phyloP scores from a whole-genome alignment of 345 rosid genomes.

The Eucalyptus regnans region DNA sequence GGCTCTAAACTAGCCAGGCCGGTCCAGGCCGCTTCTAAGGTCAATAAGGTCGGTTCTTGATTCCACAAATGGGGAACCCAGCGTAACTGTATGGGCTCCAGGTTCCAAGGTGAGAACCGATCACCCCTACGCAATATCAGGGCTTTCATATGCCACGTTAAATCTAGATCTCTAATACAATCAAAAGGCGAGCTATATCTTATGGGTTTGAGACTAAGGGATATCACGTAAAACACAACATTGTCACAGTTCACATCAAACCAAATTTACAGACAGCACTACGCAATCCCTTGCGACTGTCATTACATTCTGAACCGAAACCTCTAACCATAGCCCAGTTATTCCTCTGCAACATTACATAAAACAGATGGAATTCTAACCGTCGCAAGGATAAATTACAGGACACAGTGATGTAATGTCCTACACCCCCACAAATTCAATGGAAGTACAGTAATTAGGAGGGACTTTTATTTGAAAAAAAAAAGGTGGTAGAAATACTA shows the following conservation, averaged over 20 bases:
- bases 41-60: background rate
- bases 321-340: background rate
- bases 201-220: background rate
- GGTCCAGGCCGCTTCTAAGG: background rate
- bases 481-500: background rate
- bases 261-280: background rate
- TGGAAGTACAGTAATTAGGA: background rate
- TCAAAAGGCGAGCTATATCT: background rate
- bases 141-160: background rate
- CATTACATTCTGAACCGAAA: background rate
- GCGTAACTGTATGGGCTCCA: background rate
- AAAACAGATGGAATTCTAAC: background rate
- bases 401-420: background rate
- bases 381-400: background rate
- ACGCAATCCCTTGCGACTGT: background rate
- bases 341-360: background rate
- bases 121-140: background rate
- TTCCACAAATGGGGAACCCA: background rate
- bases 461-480: background rate
- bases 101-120: background rate
- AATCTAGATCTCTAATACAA: background rate
- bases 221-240: background rate
- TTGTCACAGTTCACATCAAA: background rate
- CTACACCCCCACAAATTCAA: background rate
- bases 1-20: background rate